Evolutionary conservation across 2,329 filamentous ascomycete species (phyloP), one percentile per base, ranked within the genome.

Genomic region (Claviceps sp.): DNA sequence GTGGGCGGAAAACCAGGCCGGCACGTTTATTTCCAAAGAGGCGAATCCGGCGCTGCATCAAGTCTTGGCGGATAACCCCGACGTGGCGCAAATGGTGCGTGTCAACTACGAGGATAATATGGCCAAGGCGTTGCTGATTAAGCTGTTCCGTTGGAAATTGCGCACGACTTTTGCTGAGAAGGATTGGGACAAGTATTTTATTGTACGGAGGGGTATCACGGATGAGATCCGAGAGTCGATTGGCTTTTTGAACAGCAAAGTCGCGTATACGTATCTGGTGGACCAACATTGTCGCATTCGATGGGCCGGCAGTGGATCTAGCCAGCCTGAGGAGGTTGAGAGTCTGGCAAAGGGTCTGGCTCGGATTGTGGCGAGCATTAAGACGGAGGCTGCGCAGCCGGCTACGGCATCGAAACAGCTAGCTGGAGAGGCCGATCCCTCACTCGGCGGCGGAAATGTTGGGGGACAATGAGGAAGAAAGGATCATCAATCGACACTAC

Each of bases 221-320:
- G 76, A 82, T 50, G 73, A 81, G 52, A 78, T 84, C 52, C 73
- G 76, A 50, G 81, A 84, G 65, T 72, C 70, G 41, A 79, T 85
- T 55, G 82, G 82, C 11, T 59, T 95, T 64, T 71, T 95, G 63
- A 98, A 98, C 69, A 82, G 81, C 58, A 94, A 90, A 68, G 91
- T 96, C 37, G 91, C 90, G 40, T 97, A 96, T 70, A 85, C 90
- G 4, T 98, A 95, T 68, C 75, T 98, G 47, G 75, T 98, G 54
- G 93, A 98, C 65, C 75, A 82, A 56, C 76, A 90, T 57, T 95
- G 89, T 66, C 86, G 82, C 69, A 94, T 98, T 59, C 79, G 93
- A 52, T 98, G 93, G 93, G 93, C 91, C 0, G 93, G 87, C 4
- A 95, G 89, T 62, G 87, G 84, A 13, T 65, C 75, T 47, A 80